Evolutionary conservation across 495 filamentous ascomycete species (phyloP), one percentile per base, ranked within the genome.

Genomic region (Hypoxylon subgilvum): DNA sequence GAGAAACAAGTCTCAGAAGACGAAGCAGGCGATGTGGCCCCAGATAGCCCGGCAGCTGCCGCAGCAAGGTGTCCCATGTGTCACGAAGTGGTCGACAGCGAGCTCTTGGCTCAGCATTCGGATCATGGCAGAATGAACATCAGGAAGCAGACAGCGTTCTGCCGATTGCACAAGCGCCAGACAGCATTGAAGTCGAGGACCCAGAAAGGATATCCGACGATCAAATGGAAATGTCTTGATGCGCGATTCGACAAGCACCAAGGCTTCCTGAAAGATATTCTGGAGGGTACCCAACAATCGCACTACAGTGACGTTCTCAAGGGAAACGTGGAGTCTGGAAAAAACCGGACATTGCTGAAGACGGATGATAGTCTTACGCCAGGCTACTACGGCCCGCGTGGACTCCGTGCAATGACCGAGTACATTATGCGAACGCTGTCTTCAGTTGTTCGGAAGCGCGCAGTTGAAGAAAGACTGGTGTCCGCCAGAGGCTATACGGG

Each of bases 301-400:
- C 78, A 85, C 54, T 95, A 87, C 61, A 74, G 84, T 22, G 77
- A 84, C 12, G 67, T 79, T 2, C 76, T 92, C 28, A 79, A 79
- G 13, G 73, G 79, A n/a, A 81, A 68, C 2, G 69, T 91, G 40
- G 80, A 82, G 30, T 69, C 74, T 2, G 86, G 88, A 4, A 77
- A 83, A 57, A 84, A 85, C 52, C 83, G 83, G 51, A 85, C 82
- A 14, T 71, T 87, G 39, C 71, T 82, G 28, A 79, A 84, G 55
- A 82, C 75, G 3, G 72, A 80, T n/a, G 72, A 70, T 27, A 78
- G 75, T 44, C 65, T 82, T 14, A 81, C 76, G 13, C 73, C 81
- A 21, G 94, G 94, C 0, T 98, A 97, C 68, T 98, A 97, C 69
- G 94, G 94, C 1, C 81, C 86, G 1, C 80, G 88, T 45, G 94